These are phyloP conservation scores for Myxozyma neglecta DNA, from an alignment of 805 yeast genomes.

Conservation along the genomic window DNA sequence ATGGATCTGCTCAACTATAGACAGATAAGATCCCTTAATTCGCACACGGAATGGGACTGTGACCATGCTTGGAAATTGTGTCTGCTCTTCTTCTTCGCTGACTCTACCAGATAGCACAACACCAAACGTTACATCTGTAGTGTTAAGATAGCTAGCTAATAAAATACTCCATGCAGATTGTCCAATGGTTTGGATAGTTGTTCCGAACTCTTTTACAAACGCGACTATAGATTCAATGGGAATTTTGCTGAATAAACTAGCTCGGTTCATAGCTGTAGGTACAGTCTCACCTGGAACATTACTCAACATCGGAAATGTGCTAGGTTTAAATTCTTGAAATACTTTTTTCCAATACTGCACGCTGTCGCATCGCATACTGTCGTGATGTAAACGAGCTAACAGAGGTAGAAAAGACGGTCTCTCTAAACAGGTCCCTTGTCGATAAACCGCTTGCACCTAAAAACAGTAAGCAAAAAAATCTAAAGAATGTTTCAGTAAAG, in stretches of 20 bases:
- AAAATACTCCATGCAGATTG: conserved; percentile 24
- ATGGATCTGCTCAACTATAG: conserved; percentile 19
- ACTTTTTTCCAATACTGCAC: conserved; percentile 7
- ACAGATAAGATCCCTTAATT: conserved; percentile 3
- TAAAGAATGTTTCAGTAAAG: neutral
- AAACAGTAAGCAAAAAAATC: neutral
- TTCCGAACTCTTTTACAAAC: conserved; percentile 8
- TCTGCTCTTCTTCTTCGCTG: conserved; percentile 23
- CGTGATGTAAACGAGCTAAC: conserved; percentile 5
- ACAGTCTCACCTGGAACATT: neutral
- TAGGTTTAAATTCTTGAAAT: neutral
- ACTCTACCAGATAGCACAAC: conserved; percentile 32
- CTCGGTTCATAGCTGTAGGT: neutral
- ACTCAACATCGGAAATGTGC: conserved; percentile 1
- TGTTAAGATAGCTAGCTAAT: conserved; percentile 20
- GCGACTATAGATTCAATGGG: neutral
- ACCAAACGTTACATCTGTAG: conserved; percentile 29
- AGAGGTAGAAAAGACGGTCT: conserved; percentile 14
- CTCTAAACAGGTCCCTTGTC: neutral
- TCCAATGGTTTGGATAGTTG: conserved; percentile 27
- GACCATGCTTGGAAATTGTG: conserved; percentile 32
- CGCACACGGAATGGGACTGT: conserved; percentile 19
- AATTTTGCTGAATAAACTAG: neutral
- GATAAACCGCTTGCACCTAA: conserved; percentile 3
- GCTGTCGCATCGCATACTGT: neutral